Evolutionary conservation across 108 stramenopile genomes (phyloP), one percentile per base, ranked within the genome.

Genomic region (Cylindrotheca closterium): DNA sequence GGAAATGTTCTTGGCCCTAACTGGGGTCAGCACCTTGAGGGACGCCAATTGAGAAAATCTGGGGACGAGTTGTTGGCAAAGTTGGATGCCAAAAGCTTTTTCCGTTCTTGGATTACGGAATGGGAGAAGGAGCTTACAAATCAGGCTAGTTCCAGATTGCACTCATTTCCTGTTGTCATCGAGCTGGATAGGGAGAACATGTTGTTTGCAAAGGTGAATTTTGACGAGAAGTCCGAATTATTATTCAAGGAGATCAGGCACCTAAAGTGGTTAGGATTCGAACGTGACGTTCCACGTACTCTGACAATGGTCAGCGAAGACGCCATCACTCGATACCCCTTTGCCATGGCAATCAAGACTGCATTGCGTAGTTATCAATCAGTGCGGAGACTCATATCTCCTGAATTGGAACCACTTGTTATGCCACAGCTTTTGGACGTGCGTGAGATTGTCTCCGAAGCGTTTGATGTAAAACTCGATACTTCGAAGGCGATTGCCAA

Each of bases 21-120:
- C 50, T 98, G 97, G 97, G 95, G 96, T 21, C 94, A 96, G 54
- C 96, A 99, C 42, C 57, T 94, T 21, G 97, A 98, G 69, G 98
- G 98, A 17, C 80, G 96, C 8, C 85, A 92, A 55, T 84, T 99
- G 23, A 93, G 94, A 58, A 89, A 88, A 26, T 82, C 80, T 45
- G 95, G 96, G 37, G 96, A 96, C 53, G 97, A 96, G 52, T 91
- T 99, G 30, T 72, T 96, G 64, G 80, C 77, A 59, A 96, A 98
- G 66, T 77, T 98, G 28, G 94, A 97, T 81, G 93, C 96, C 18
- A 59, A 81, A 27, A 71, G 75, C 3, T 89, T 95, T 55, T 93
- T 96, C 61, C 78, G 91, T 4, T 62, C 73, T 3, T 96, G 95
- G 96, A 75, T 96, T 10, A 65, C 77, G 17, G 86, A 89, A 42